phyloP scores from a whole-genome alignment of 768 basidiomycete genomes.

The Tephrocybe sp. region DNA sequence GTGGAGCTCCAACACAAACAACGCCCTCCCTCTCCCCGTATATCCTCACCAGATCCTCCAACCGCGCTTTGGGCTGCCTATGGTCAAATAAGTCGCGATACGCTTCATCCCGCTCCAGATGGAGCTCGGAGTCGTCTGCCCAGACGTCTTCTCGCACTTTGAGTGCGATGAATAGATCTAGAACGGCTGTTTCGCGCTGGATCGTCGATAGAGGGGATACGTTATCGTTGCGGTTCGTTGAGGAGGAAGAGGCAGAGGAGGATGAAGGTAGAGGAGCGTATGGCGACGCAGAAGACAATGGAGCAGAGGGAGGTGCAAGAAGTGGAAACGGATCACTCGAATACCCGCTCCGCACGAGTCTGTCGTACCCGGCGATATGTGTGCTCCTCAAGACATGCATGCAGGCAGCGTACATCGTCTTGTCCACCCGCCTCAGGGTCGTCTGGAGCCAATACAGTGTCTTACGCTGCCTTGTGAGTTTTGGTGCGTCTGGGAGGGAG shows the following conservation, averaged over 20 bases:
- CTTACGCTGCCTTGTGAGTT: conserved; percentile 56
- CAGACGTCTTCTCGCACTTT: conserved; percentile 83
- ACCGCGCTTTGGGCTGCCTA: conserved; percentile 67
- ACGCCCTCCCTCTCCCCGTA: conserved; percentile 42
- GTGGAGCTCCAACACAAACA: conserved; percentile 27
- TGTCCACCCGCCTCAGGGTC: conserved; percentile 63
- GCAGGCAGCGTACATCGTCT: conserved; percentile 70
- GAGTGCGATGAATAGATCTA: conserved; percentile 80
- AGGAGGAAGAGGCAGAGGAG: conserved; percentile 21
- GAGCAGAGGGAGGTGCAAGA: conserved; percentile 14
- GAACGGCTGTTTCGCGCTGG: conserved; percentile 73
- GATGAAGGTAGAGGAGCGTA: conserved; percentile 21
- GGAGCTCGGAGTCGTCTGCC: conserved; percentile 70
- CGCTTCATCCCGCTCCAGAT: conserved; percentile 72
- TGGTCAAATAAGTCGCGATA: conserved; percentile 82
- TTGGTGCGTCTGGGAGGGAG: conserved; percentile 35
- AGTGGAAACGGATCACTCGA: conserved; percentile 78
- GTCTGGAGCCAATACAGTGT: conserved; percentile 71
- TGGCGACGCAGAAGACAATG: conserved; percentile 13
- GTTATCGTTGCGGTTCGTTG: conserved; percentile 12
- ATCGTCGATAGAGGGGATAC: conserved; percentile 6
- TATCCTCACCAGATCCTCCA: conserved; percentile 71
- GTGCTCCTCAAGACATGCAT: conserved; percentile 80
- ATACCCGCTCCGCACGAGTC: conserved; percentile 66
- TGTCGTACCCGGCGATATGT: conserved; percentile 61